A percentile compares a stretch with the other conserved stretches of the same genome.
phyloP scores from a whole-genome alignment of 345 rosid genomes.

The rapeseed (Brassica napus) region DNA sequence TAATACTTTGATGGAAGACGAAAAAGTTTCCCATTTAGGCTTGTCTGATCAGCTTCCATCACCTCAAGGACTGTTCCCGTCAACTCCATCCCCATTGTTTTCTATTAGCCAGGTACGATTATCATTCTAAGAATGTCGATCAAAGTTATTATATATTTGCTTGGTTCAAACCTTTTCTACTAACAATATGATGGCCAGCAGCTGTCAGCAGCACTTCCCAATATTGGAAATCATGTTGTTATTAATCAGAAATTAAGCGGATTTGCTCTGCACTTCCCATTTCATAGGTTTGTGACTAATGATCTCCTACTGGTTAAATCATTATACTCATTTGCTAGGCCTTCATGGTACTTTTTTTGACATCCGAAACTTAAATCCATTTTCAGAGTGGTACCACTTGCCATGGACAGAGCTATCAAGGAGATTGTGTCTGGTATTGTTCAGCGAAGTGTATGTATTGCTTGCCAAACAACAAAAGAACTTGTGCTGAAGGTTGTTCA shows the following conservation, averaged over 20 bases:
- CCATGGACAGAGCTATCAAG: constrained; percentile 93
- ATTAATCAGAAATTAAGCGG: constrained; percentile 75
- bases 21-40: constrained; percentile 66
- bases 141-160: constrained; percentile 2
- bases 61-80: constrained; percentile 79
- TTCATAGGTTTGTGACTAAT: constrained; percentile 73
- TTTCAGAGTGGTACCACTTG: constrained; percentile 81
- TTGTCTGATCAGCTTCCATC: constrained; percentile 84
- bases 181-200: constrained; percentile 39
- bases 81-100: constrained; percentile 73
- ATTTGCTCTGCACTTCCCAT: constrained; percentile 75
- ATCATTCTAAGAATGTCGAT: neutral
- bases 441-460: constrained; percentile 97
- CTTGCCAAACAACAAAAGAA: constrained; percentile 96
- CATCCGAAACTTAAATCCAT: neutral
- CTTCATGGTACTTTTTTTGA: constrained; percentile 5
- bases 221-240: constrained; percentile 77
- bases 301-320: constrained; percentile 10
- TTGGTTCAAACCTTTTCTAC: constrained; percentile 4
- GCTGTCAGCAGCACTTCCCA: constrained; percentile 76
- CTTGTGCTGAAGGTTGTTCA: constrained; percentile 86
- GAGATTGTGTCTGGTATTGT: constrained; percentile 90
- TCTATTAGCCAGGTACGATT: constrained; percentile 61
- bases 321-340: neutral
- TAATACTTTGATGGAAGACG: constrained; percentile 76